Conservation (phyloP, 2,329 filamentous ascomycete species). For the Apiospora saccharicola region DNA sequence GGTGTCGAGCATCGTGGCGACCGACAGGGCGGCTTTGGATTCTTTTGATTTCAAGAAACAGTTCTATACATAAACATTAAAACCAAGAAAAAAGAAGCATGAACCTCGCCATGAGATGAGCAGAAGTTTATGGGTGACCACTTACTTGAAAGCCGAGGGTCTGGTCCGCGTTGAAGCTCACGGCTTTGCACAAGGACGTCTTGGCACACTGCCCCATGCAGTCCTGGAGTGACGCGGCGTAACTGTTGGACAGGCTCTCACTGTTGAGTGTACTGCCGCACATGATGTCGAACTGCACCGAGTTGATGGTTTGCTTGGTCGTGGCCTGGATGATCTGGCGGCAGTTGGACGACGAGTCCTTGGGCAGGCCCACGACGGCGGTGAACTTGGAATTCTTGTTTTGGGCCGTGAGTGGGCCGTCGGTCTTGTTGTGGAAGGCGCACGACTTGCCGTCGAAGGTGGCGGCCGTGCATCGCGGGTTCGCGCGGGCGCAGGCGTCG, state of each 20-base stretch:
- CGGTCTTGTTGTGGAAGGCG: constrained; percentile 8
- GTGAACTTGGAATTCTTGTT: background rate
- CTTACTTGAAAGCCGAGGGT: background rate
- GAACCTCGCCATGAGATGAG: background rate
- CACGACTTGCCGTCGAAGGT: constrained; percentile 11
- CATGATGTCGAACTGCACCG: background rate
- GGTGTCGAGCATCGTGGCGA: background rate
- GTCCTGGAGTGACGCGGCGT: background rate
- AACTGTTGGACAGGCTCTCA: background rate
- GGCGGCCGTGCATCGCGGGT: constrained; percentile 7
- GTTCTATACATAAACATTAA: background rate
- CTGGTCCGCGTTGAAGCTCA: constrained; percentile 12
- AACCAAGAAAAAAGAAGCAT: background rate
- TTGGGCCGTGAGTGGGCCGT: background rate
- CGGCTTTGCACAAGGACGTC: background rate
- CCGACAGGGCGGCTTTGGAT: background rate
- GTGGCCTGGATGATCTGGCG: background rate
- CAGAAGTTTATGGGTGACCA: background rate
- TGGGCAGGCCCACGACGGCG: background rate
- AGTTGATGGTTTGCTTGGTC: background rate
- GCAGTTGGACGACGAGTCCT: background rate
- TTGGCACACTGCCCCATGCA: background rate
- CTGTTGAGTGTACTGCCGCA: background rate
- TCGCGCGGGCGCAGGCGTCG: background rate
- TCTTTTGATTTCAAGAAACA: background rate